phyloP scores from a whole-genome alignment of 768 basidiomycete species.

The Gyrodon lividus region DNA sequence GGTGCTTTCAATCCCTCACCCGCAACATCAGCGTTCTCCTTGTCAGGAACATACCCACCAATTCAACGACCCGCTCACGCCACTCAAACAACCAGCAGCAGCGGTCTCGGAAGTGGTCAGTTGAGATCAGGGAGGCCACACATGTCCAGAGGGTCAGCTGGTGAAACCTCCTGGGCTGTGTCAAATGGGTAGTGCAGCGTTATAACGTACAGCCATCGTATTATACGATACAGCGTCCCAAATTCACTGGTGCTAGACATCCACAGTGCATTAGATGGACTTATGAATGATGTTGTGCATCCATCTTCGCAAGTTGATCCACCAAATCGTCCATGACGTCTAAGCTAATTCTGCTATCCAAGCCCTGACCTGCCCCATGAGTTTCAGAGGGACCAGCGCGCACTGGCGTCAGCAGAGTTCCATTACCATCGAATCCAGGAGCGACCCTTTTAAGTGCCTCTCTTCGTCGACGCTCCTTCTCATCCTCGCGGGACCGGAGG shows the following conservation, averaged over 20 bases:
- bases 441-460: conserved; percentile 77
- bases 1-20: background rate
- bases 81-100: conserved; percentile 8
- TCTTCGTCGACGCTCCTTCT: conserved; percentile 59
- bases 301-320: conserved; percentile 74
- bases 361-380: background rate
- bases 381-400: conserved; percentile 18
- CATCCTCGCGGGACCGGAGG: conserved; percentile 70
- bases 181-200: conserved; percentile 8
- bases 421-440: conserved; percentile 77
- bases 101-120: conserved; percentile 5
- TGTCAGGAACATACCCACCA: conserved; percentile 15
- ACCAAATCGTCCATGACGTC: conserved; percentile 83
- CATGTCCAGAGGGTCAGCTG: conserved; percentile 11
- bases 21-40: conserved; percentile 3
- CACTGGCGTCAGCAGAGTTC: conserved; percentile 44
- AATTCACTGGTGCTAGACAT: background rate
- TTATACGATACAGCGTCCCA: background rate
- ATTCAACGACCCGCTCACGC: conserved; percentile 11
- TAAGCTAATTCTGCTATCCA: conserved; percentile 19
- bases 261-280: background rate
- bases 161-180: conserved; percentile 15
- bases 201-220: background rate
- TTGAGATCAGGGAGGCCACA: conserved; percentile 13
- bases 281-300: background rate